A percentile compares a stretch with the other conserved stretches of the same genome.
phyloP scores from a whole-genome alignment of 306 rosid genomes.

The Vicia sativa region DNA sequence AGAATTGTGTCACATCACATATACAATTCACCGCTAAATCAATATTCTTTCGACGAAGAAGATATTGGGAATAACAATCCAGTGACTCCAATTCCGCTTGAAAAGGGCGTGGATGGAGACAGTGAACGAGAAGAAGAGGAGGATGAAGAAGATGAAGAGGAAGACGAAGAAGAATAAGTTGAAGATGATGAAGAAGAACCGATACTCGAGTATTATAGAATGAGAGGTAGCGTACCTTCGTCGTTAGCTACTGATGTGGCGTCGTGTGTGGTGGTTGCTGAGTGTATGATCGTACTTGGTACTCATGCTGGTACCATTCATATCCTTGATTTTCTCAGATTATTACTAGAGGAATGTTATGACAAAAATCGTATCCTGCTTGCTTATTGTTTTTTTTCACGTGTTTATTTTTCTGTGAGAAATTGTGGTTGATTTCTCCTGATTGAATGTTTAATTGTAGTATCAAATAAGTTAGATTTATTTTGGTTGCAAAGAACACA shows the following conservation, averaged over 20 bases:
- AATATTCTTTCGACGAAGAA: slow-evolving; percentile 35
- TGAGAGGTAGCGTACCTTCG: slow-evolving; percentile 93
- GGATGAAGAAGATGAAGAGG: slow-evolving; percentile 55
- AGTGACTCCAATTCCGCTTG: slow-evolving; percentile 84
- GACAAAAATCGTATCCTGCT: no score
- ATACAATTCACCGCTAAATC: neutral
- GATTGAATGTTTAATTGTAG: no score
- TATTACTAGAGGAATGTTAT: no score
- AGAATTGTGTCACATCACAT: slow-evolving; percentile 28
- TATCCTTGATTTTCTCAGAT: slow-evolving; percentile 94
- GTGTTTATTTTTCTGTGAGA: no score
- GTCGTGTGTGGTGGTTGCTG: slow-evolving; percentile 81
- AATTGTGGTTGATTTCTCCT: no score
- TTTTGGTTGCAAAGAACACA: no score
- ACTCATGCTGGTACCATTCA: slow-evolving; percentile 87
- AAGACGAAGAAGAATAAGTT: no score
- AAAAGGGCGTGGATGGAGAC: slow-evolving; percentile 88
- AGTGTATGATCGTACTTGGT: slow-evolving; percentile 96
- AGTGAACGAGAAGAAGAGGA: slow-evolving; percentile 86
- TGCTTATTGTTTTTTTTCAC: no score
- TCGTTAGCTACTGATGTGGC: slow-evolving; percentile 81
- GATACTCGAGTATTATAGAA: slow-evolving; percentile 92
- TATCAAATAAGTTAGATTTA: no score
- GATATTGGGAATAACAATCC: slow-evolving; percentile 42
- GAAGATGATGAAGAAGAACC: slow-evolving; percentile 91